Evolutionary conservation across 148 eudicot species (phyloP), one percentile per base, ranked within the genome.

Genomic region (Amaranthus palmeri): DNA sequence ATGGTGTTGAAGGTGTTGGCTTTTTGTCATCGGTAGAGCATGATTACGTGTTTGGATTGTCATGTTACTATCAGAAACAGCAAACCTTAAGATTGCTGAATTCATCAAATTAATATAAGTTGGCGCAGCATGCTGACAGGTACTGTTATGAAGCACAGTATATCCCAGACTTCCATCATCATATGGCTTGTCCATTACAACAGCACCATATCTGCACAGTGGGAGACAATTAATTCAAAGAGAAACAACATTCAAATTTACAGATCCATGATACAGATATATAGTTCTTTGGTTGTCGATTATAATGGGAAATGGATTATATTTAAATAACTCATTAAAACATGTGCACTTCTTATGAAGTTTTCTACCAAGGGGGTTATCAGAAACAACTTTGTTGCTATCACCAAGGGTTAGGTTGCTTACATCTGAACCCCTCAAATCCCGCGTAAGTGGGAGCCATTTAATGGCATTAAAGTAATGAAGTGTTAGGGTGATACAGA

Each of bases 111-210:
- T 95, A 54, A 95, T 91, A 74, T 69, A 95, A 59, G 97, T 95
- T 49, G 99, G 97, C 60, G 92, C 93, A 83, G 93, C 86, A 82
- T 95, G 99, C 85, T 95, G 99, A 79, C 97, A 95, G 71, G 99
- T 77, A 85, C 97, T 91, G 74, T 95, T 95, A 83, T 95, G 97
- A 43, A 95, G 83, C 74, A 95, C 78, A 43, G 97, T 89, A 81
- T 89, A 95, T 50, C 99, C 92, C 63, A 95, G 77, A 78, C 92
- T 88, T 68, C 93, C 97, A 78, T 88, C 88, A 36, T 75, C 87
- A 74, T 80, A 71, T 68, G 75, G 93, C 74, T 83, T 69, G 72
- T 95, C 96, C 99, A 95, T 89, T 73, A 89, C 82, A 69, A 95
- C 70, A 72, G 97, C 97, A 53, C 97, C 99, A 83, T 95, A 95